These are phyloP conservation scores for Tylopilus felleus DNA, from an alignment of 768 basidiomycete species.

Conservation along the genomic window DNA sequence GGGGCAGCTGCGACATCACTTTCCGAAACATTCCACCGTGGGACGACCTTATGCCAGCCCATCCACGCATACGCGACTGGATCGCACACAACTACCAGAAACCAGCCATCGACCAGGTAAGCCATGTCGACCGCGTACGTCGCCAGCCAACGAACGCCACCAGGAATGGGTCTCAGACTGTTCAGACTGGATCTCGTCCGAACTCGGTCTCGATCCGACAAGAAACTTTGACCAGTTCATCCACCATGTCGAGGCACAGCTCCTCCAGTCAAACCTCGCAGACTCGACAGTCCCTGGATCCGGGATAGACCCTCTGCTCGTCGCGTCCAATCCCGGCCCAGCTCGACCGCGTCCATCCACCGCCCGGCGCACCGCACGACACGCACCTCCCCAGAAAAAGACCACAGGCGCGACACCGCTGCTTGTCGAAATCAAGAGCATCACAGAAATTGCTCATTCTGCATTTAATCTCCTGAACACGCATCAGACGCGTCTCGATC, in stretches of 20 bases:
- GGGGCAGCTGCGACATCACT: conserved; percentile 43
- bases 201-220: conserved; percentile 45
- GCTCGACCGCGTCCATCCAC: conserved; percentile 5
- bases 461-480: conserved; percentile 77
- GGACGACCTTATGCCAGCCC: conserved; percentile 22
- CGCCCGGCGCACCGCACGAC: conserved; percentile 2
- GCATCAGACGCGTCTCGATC: conserved; percentile 58
- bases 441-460: conserved; percentile 84
- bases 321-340: conserved; percentile 9
- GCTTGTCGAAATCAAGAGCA: conserved; percentile 69
- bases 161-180: conserved; percentile 80
- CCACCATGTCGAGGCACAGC: conserved; percentile 56
- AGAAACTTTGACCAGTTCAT: conserved; percentile 51
- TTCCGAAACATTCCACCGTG: conserved; percentile 15
- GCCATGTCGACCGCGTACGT: conserved; percentile 4
- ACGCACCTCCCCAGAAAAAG: conserved; percentile 10
- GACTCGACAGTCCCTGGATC: conserved; percentile 73
- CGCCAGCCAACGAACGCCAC: neutral
- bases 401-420: conserved; percentile 44
- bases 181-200: conserved; percentile 56
- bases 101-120: conserved; percentile 62
- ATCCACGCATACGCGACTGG: conserved; percentile 46
- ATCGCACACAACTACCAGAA: conserved; percentile 52
- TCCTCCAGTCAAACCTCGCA: conserved; percentile 65
- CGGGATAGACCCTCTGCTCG: conserved; percentile 44